phyloP scores from a whole-genome alignment of 805 yeast genomes.

The Maudiozyma turicensis region DNA sequence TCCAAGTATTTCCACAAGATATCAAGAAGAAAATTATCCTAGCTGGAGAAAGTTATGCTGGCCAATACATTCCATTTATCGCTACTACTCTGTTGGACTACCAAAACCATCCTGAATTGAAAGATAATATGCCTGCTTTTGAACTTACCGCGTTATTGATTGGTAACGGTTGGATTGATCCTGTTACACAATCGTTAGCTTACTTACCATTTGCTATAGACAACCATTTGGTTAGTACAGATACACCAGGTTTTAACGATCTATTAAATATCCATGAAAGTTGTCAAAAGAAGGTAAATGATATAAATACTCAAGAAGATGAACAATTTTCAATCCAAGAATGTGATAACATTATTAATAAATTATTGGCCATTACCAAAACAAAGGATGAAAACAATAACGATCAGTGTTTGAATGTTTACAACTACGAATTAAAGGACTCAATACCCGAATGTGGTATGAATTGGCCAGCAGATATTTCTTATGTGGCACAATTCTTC shows the following conservation, averaged over 20 bases:
- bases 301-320: constrained; percentile 7
- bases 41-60: constrained; percentile 96
- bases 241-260: constrained; percentile 32
- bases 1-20: constrained; percentile 65
- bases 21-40: constrained; percentile 51
- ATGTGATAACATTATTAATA: constrained; percentile 38
- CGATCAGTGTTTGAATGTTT: constrained; percentile 63
- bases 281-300: constrained; percentile 48
- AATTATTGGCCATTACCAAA: constrained; percentile 17
- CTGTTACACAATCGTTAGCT: constrained; percentile 72
- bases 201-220: constrained; percentile 62
- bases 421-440: constrained; percentile 65
- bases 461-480: constrained; percentile 79
- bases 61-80: constrained; percentile 89
- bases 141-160: constrained; percentile 61
- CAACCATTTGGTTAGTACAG: constrained; percentile 41
- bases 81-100: constrained; percentile 45
- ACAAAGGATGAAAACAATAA: constrained; percentile 22
- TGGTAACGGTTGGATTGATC: constrained; percentile 94
- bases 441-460: constrained; percentile 79
- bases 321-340: constrained; percentile 24
- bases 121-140: neutral
- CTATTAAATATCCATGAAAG: constrained; percentile 43
- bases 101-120: neutral
- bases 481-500: constrained; percentile 44